Evolutionary conservation across 805 yeast species (phyloP), one percentile per base, ranked within the genome.

Genomic region (Candida boleticola): DNA sequence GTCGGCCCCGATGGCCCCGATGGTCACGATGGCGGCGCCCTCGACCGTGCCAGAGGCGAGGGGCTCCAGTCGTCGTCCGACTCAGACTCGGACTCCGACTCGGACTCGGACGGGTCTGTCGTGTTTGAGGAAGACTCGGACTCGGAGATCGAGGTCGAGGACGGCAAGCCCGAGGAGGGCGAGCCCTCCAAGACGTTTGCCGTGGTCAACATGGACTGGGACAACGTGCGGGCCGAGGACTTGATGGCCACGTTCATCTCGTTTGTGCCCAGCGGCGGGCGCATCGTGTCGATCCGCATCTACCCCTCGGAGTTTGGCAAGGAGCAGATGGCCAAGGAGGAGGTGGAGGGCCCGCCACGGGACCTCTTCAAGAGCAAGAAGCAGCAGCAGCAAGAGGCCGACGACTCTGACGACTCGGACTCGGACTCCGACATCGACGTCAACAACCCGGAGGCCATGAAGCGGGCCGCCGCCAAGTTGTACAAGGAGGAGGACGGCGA

Each of bases 161-260:
- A 71, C 22, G 68, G 67, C 7, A 75, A 78, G 40, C 85, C 93
- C n/a, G 89, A 86, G 37, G 83, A 81, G 39, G 95, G 96, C 36
- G 97, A 92, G 2, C 95, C 96, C 23, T 74, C 95, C 1, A 69
- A 68, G 26, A 71, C 86, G 4, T 72, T 93, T 55, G 99, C 99
- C 0, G 96, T 84, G 1, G 98, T 93, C 23, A 93, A 93, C 57
- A 71, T 93, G 77, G 99, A 93, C 59, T 93, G 99, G 99, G 99
- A 93, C 54, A 86, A 93, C 56, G 75, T 93, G n/a, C 77, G 80
- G 36, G 85, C 98, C 0, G 79, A 79, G 3, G 98, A 93, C 59
- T 68, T 92, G 48, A 79, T 87, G 84, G 95, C 95, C 3, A 84
- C 98, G 0, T 89, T 92, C 54, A 68, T 82, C 5, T 80, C 95